A percentile compares a stretch with the other conserved stretches of the same genome.
These are phyloP conservation scores for Croton setiger DNA, from an alignment of 441 rosid species.

Conservation along the genomic window DNA sequence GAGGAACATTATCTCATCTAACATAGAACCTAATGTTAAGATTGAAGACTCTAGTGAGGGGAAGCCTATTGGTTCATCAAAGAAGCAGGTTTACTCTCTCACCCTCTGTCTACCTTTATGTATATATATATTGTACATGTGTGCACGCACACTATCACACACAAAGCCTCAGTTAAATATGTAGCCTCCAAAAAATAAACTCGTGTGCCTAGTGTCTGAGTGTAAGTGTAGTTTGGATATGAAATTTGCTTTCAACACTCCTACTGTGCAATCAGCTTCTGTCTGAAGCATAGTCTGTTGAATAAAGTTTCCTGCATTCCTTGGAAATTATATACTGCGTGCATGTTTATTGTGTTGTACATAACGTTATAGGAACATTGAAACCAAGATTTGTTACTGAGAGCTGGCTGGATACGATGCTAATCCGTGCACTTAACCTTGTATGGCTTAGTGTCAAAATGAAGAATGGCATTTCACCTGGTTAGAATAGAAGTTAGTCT, in stretches of 20 bases:
- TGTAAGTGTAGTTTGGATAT: constrained; percentile 3
- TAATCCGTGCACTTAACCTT: neutral
- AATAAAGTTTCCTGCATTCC: neutral
- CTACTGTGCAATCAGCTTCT: neutral
- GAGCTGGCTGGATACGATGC: neutral
- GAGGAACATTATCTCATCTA: constrained; percentile 34
- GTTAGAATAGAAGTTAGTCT: too few relatives aligned
- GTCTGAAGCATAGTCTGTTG: neutral
- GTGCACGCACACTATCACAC: neutral
- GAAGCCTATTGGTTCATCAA: constrained; percentile 47
- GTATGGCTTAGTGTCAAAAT: neutral
- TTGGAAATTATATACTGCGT: neutral
- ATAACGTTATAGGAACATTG: neutral
- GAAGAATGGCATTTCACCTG: neutral
- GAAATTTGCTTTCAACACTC: neutral
- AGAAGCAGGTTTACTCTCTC: constrained; percentile 52
- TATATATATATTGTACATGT: too few relatives aligned
- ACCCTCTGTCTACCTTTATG: neutral
- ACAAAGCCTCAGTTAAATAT: neutral
- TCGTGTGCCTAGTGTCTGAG: neutral
- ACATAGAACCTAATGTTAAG: constrained; percentile 35
- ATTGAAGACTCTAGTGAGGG: constrained; percentile 34
- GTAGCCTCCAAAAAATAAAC: neutral
- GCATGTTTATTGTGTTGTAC: neutral
- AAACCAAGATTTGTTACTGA: neutral